Conservation (phyloP, 148 eudicot genomes). For the Fagopyrum esculentum region DNA sequence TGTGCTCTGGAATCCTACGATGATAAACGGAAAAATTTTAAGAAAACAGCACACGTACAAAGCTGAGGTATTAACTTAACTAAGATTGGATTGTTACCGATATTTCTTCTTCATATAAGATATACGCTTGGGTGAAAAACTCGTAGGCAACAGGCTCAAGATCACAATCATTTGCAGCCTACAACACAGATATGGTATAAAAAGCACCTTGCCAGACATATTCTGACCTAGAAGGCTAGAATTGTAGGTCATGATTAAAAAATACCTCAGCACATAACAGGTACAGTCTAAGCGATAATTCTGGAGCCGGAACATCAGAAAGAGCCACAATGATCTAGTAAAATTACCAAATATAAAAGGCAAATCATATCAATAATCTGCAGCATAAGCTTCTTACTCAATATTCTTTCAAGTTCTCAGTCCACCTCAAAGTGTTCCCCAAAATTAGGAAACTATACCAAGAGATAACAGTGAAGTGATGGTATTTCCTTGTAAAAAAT, state of each 20-base stretch:
- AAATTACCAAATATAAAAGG: slow-evolving; percentile 16
- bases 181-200: slow-evolving; percentile 16
- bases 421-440: too few species aligned
- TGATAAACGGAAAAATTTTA: slow-evolving; percentile 13
- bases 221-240: background rate
- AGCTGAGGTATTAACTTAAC: background rate
- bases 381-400: background rate
- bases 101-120: slow-evolving; percentile 95
- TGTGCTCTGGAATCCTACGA: slow-evolving; percentile 88
- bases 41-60: background rate
- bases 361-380: background rate
- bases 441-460: too few species aligned
- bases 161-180: slow-evolving; percentile 96
- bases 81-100: slow-evolving; percentile 39
- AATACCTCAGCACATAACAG: slow-evolving; percentile 94
- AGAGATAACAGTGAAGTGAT: too few species aligned
- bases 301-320: slow-evolving; percentile 77
- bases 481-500: too few species aligned
- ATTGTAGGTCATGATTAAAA: background rate
- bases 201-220: background rate
- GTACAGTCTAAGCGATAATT: slow-evolving; percentile 78
- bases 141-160: slow-evolving; percentile 97
- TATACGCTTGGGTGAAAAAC: slow-evolving; percentile 97
- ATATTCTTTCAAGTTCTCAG: too few species aligned
- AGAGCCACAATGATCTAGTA: slow-evolving; percentile 76